A percentile compares a stretch with the other conserved stretches of the same genome.
Evolutionary conservation across 495 filamentous ascomycete genomes (phyloP).

Genomic region (Darksidea phi): DNA sequence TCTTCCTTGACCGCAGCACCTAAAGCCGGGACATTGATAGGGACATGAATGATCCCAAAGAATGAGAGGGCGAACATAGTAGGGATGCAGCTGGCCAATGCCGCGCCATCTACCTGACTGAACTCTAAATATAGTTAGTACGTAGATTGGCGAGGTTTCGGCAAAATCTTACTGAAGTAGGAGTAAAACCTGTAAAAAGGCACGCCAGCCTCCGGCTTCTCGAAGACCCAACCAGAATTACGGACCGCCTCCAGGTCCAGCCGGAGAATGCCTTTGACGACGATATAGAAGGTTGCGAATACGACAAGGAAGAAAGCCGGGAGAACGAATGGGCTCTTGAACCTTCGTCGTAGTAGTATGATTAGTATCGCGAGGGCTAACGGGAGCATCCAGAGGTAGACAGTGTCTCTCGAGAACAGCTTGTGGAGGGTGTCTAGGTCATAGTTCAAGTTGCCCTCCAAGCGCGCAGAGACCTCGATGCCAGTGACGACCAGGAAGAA

Average conservation of each 20-base stretch:
- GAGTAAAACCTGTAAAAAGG: slow-evolving; percentile 98
- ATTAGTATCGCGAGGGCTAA: slow-evolving; percentile 74
- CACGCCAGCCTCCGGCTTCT: slow-evolving; percentile 74
- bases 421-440: slow-evolving; percentile 69
- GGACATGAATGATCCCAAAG: slow-evolving; percentile 94
- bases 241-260: slow-evolving; percentile 64
- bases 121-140: slow-evolving; percentile 56
- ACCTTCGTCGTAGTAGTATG: slow-evolving; percentile 67
- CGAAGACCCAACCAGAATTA: slow-evolving; percentile 82
- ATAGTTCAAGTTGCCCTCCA: slow-evolving; percentile 81
- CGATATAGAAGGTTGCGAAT: slow-evolving; percentile 75
- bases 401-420: slow-evolving; percentile 66
- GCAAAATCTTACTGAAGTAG: slow-evolving; percentile 68
- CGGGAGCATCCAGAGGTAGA: slow-evolving; percentile 81
- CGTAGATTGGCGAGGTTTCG: neutral
- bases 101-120: slow-evolving; percentile 70
- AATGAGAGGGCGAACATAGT: slow-evolving; percentile 98
- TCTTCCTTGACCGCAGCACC: slow-evolving; percentile 88
- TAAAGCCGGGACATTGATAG: slow-evolving; percentile 93
- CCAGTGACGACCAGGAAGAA: slow-evolving; percentile 91
- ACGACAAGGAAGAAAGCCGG: slow-evolving; percentile 84
- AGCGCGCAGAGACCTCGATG: slow-evolving; percentile 87
- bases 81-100: slow-evolving; percentile 75
- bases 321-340: slow-evolving; percentile 77
- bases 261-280: slow-evolving; percentile 64